Percentiles rank a stretch among this genome's conserved stretches.
Evolutionary conservation across 441 rosid species (phyloP).

Genomic region (Populus hybrid): DNA sequence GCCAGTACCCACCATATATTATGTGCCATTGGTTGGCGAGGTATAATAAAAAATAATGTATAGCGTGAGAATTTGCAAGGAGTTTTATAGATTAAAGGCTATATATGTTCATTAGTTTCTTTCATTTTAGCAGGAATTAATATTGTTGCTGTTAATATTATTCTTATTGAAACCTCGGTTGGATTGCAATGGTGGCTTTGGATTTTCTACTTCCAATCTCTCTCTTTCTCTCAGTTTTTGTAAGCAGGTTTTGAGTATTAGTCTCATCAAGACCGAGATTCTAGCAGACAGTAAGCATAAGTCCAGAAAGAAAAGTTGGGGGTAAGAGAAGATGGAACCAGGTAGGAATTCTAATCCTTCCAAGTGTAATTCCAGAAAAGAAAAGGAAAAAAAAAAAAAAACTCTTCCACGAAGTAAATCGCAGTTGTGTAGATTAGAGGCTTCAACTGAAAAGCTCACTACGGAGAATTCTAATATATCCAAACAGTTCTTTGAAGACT

Average conservation of each 20-base stretch:
- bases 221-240: not conserved
- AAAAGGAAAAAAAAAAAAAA: too few species aligned
- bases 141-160: not conserved
- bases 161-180: not conserved
- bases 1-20: not conserved
- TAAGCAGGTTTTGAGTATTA: constrained; percentile 16
- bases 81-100: constrained; percentile 18
- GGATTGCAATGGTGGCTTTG: not conserved
- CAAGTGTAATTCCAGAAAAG: constrained; percentile 14
- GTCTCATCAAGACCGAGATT: constrained; percentile 14
- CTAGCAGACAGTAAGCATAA: constrained; percentile 2
- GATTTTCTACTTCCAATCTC: not conserved
- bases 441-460: constrained; percentile 25
- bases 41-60: constrained; percentile 21
- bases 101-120: constrained; percentile 11
- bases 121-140: not conserved
- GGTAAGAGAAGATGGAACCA: constrained; percentile 17
- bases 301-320: constrained; percentile 11
- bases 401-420: too few species aligned
- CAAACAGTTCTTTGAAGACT: constrained; percentile 6
- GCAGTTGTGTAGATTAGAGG: too few species aligned
- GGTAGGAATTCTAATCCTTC: constrained; percentile 28
- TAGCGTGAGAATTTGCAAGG: constrained; percentile 26
- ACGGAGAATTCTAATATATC: constrained; percentile 17
- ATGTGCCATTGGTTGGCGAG: constrained; percentile 20